A percentile compares a stretch with the other conserved stretches of the same genome.
Conservation (phyloP, 768 basidiomycete genomes). For the Suillus clintonianus region DNA sequence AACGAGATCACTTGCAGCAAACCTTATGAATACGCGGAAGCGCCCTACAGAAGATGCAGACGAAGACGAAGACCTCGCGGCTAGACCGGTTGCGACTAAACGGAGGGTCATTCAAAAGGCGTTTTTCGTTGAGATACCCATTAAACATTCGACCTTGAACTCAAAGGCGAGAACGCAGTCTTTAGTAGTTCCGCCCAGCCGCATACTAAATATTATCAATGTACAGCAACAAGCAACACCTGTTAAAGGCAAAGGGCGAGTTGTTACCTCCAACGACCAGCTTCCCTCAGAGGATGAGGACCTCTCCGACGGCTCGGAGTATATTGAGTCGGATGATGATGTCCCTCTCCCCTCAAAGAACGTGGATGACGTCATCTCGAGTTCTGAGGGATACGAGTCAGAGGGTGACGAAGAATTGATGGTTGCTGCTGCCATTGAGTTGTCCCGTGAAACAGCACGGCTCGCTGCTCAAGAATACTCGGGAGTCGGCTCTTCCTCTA, state of each 20-base stretch:
- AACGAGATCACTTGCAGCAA: not conserved
- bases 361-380: slow-evolving; percentile 23
- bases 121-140: slow-evolving; percentile 21
- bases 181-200: slow-evolving; percentile 7
- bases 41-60: slow-evolving; percentile 38
- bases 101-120: slow-evolving; percentile 34
- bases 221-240: slow-evolving; percentile 4
- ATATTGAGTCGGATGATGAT: slow-evolving; percentile 39
- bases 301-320: slow-evolving; percentile 58
- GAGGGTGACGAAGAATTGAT: slow-evolving; percentile 40
- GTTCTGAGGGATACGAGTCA: slow-evolving; percentile 31
- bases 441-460: slow-evolving; percentile 48
- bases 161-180: slow-evolving; percentile 24
- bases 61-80: slow-evolving; percentile 15
- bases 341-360: not conserved
- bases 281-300: slow-evolving; percentile 37
- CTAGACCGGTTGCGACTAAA: slow-evolving; percentile 25
- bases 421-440: slow-evolving; percentile 56
- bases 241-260: slow-evolving; percentile 31
- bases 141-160: slow-evolving; percentile 7
- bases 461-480: slow-evolving; percentile 28
- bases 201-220: slow-evolving; percentile 16
- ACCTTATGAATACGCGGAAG: slow-evolving; percentile 23
- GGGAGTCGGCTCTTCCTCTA: slow-evolving; percentile 31
- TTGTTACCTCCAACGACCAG: slow-evolving; percentile 24